Conservation (phyloP, 495 filamentous ascomycete species). For the Apiosordaria backusii region DNA sequence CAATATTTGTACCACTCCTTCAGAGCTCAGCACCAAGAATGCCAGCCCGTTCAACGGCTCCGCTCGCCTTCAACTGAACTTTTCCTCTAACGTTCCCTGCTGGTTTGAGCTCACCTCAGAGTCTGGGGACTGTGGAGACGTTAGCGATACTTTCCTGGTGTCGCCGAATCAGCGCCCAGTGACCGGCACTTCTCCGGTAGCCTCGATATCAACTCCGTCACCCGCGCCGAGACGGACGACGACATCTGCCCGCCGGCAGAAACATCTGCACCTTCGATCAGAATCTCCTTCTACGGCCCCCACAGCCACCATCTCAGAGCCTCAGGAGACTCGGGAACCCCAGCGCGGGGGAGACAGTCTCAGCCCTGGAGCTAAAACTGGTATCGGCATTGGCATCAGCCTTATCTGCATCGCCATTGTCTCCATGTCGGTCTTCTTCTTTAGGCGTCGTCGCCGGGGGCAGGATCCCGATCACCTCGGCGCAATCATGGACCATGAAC, state of each 20-base stretch:
- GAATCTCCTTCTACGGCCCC: conserved; percentile 4
- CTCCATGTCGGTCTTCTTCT: conserved; percentile 30
- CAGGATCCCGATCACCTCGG: conserved; percentile 18
- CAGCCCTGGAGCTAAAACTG: conserved; percentile 28
- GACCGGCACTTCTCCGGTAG: conserved; percentile 13
- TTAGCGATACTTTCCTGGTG: conserved; percentile 19
- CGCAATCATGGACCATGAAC: conserved; percentile 24
- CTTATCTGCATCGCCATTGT: conserved; percentile 20
- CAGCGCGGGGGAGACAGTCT: conserved; percentile 17
- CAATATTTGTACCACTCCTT: conserved; percentile 2
- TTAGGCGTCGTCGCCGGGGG: conserved; percentile 25
- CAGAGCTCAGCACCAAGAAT: conserved; percentile 26
- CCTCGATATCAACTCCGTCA: conserved; percentile 5
- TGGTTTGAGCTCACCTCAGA: conserved; percentile 27
- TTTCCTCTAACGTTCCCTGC: conserved; percentile 27
- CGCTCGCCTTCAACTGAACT: conserved; percentile 23
- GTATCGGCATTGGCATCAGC: conserved; percentile 27
- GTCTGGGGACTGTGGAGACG: conserved; percentile 21
- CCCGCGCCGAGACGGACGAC: neutral
- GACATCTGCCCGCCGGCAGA: neutral
- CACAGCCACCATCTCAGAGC: conserved; percentile 9
- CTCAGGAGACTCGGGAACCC: conserved; percentile 14
- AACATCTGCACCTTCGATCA: neutral
- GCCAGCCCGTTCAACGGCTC: conserved; percentile 23
- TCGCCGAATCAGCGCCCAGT: conserved; percentile 5